Evolutionary conservation across 345 rosid species (phyloP).

Genomic region (Turnera subulata): DNA sequence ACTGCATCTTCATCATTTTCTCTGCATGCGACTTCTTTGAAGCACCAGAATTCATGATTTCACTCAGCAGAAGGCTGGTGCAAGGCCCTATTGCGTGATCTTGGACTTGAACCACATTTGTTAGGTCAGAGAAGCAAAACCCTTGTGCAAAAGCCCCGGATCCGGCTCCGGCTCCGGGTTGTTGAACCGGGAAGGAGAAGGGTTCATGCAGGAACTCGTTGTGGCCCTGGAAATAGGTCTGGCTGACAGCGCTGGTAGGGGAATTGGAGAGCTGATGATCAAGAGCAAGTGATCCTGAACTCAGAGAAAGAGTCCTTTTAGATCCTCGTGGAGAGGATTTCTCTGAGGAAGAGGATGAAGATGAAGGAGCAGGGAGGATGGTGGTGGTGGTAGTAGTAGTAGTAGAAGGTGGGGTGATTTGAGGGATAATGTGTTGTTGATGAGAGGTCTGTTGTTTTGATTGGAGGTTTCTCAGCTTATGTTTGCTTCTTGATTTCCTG

Average conservation of each 20-base stretch:
- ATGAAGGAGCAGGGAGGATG: constrained; percentile 26
- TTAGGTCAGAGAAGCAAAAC: constrained; percentile 37
- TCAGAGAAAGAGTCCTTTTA: constrained; percentile 26
- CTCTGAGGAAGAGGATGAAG: constrained; percentile 67
- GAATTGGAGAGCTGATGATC: constrained; percentile 24
- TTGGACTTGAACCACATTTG: constrained; percentile 31
- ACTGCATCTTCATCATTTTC: constrained; percentile 40
- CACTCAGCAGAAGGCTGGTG: constrained; percentile 50
- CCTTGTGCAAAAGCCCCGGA: constrained; percentile 32
- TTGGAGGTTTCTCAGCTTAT: constrained; percentile 78
- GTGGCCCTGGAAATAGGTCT: constrained; percentile 37
- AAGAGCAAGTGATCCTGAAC: constrained; percentile 26
- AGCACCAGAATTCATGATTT: constrained; percentile 41
- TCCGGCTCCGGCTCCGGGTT: constrained; percentile 17
- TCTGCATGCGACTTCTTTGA: constrained; percentile 33
- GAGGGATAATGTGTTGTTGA: constrained; percentile 23
- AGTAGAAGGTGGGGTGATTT: constrained; percentile 12
- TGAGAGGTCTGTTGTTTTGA: constrained; percentile 37
- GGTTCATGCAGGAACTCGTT: constrained; percentile 47
- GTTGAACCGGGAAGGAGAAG: constrained; percentile 43
- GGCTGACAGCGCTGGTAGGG: constrained; percentile 42
- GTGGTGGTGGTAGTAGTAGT: constrained; percentile 15
- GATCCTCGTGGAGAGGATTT: constrained; percentile 48
- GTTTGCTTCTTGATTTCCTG: constrained; percentile 94
- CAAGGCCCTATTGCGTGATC: constrained; percentile 42